These are phyloP conservation scores for Arabidopsis suecica DNA, from an alignment of 345 rosid genomes.

Conservation along the genomic window DNA sequence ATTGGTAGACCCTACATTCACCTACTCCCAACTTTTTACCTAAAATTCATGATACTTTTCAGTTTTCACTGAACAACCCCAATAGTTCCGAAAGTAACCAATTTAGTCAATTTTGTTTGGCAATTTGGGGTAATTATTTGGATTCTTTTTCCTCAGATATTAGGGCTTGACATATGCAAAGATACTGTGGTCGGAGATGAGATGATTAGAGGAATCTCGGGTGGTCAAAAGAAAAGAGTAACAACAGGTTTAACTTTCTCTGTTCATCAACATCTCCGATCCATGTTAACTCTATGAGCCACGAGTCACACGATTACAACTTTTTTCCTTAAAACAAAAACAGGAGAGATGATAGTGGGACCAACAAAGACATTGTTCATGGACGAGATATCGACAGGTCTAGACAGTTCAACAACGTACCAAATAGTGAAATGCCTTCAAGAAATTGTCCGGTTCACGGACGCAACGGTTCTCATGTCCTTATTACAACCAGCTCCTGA, in stretches of 20 bases:
- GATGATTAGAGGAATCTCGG: conserved; percentile 86
- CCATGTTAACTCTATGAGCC: conserved; percentile 15
- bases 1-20: conserved; percentile 23
- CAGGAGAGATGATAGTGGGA: conserved; percentile 98
- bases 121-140: conserved; percentile 3
- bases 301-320: background rate
- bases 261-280: conserved; percentile 2
- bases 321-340: background rate
- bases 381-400: conserved; percentile 97
- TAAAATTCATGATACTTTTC: conserved; percentile 17
- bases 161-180: conserved; percentile 88
- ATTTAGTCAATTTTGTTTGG: conserved; percentile 14
- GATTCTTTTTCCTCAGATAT: conserved; percentile 47
- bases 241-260: conserved; percentile 69
- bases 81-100: background rate
- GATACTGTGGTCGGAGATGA: conserved; percentile 84
- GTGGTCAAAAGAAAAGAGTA: conserved; percentile 88
- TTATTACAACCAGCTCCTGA: conserved; percentile 93
- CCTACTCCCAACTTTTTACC: conserved; percentile 24
- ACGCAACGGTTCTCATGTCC: conserved; percentile 79
- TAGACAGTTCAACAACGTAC: conserved; percentile 89
- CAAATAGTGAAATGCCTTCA: conserved; percentile 91
- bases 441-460: conserved; percentile 74
- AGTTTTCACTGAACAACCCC: conserved; percentile 14
- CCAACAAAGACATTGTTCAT: conserved; percentile 88